A percentile compares a stretch with the other conserved stretches of the same genome.
Conservation (phyloP, 257 asterid genomes). For the Solanum bulbocastanum region DNA sequence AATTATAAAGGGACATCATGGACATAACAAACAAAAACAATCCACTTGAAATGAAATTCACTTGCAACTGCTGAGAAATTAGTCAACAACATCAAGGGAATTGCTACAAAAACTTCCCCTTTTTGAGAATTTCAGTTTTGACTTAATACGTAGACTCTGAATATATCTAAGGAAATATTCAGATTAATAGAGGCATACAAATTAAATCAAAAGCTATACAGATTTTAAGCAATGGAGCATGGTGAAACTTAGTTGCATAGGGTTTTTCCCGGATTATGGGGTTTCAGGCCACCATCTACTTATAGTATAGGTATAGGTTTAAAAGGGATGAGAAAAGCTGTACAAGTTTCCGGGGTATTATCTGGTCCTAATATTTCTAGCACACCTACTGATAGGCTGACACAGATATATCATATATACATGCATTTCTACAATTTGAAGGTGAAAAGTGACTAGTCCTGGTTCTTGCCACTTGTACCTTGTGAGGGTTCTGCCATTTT, state of each 20-base stretch:
- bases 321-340: neutral
- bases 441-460: neutral
- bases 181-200: neutral
- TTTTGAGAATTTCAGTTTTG: neutral
- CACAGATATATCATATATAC: neutral
- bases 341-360: neutral
- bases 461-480: neutral
- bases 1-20: neutral
- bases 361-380: neutral
- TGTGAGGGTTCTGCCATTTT: neutral
- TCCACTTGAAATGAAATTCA: neutral
- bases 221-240: neutral
- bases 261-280: neutral
- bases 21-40: neutral
- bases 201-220: neutral
- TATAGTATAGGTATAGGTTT: neutral
- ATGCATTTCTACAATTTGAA: neutral
- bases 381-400: neutral
- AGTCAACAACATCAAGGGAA: neutral
- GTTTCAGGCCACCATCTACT: neutral
- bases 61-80: neutral
- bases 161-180: neutral
- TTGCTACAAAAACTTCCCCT: neutral
- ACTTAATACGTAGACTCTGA: neutral
- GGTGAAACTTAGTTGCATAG: neutral